phyloP scores from a whole-genome alignment of 345 rosid species.

The Euclidium syriacum region DNA sequence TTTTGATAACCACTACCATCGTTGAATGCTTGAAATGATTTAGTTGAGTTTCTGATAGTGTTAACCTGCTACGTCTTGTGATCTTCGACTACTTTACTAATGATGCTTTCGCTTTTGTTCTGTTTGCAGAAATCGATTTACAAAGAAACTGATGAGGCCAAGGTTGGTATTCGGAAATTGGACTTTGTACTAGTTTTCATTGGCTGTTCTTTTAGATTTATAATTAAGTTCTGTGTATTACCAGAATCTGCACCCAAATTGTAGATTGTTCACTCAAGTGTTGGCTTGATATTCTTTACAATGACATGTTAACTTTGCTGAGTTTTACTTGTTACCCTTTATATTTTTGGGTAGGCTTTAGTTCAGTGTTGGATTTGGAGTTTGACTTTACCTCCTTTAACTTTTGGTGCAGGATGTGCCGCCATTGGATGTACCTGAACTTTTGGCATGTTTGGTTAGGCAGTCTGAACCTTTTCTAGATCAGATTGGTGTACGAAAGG shows the following conservation, averaged over 20 bases:
- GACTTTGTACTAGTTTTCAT: background rate
- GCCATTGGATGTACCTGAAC: conserved; percentile 81
- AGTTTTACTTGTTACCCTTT: background rate
- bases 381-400: conserved; percentile 5
- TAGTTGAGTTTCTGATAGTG: background rate
- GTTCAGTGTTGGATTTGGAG: background rate
- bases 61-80: background rate
- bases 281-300: background rate
- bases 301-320: background rate
- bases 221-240: background rate
- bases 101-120: conserved; percentile 10
- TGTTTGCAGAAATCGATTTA: conserved; percentile 69
- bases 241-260: background rate
- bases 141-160: conserved; percentile 75
- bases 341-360: background rate
- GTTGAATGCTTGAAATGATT: background rate
- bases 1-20: background rate
- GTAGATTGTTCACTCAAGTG: background rate
- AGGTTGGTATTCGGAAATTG: conserved; percentile 45
- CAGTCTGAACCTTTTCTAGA: conserved; percentile 90
- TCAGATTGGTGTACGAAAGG: conserved; percentile 83
- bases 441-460: conserved; percentile 81
- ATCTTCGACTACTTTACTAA: conserved; percentile 1
- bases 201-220: background rate
- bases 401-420: conserved; percentile 55